Conservation (phyloP, 345 rosid species). For the Acer yangbiense region DNA sequence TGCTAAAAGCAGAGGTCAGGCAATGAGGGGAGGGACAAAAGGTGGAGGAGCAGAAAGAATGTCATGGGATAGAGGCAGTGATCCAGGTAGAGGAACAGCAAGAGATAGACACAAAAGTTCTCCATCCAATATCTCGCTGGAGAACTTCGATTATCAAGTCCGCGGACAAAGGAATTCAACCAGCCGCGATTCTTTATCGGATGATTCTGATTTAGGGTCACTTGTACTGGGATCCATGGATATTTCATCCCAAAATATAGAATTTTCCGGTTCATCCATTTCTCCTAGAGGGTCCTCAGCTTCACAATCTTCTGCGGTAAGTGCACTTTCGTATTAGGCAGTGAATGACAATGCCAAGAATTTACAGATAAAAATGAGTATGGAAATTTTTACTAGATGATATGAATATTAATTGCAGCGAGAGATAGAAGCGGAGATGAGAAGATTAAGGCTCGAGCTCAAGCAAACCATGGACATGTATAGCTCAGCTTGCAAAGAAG, state of each 20-base stretch:
- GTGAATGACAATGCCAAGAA: neutral
- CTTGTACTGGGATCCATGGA: slow-evolving; percentile 45
- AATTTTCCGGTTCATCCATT: slow-evolving; percentile 20
- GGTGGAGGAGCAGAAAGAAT: slow-evolving; percentile 33
- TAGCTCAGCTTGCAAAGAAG: slow-evolving; percentile 88
- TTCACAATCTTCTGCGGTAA: slow-evolving; percentile 39
- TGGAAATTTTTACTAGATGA: neutral
- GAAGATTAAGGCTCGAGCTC: slow-evolving; percentile 79
- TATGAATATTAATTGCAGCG: slow-evolving; percentile 42
- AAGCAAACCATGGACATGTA: slow-evolving; percentile 94
- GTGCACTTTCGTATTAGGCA: slow-evolving; percentile 6
- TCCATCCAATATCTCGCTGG: slow-evolving; percentile 38
- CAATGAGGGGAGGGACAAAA: slow-evolving; percentile 31
- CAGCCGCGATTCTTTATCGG: slow-evolving; percentile 30
- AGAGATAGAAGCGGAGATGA: slow-evolving; percentile 84
- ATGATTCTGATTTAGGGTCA: slow-evolving; percentile 32
- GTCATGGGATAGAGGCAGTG: slow-evolving; percentile 33
- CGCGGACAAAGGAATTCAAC: slow-evolving; percentile 32
- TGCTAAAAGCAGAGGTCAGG: slow-evolving; percentile 35
- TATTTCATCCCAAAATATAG: slow-evolving; percentile 31
- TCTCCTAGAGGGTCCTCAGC: slow-evolving; percentile 37
- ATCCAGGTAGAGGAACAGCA: slow-evolving; percentile 17
- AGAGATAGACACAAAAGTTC: slow-evolving; percentile 36
- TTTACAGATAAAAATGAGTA: neutral
- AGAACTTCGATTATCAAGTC: slow-evolving; percentile 32